Base-by-base conservation (phyloP, 805 yeast species). In the Lipomyces mesembrius region DNA sequence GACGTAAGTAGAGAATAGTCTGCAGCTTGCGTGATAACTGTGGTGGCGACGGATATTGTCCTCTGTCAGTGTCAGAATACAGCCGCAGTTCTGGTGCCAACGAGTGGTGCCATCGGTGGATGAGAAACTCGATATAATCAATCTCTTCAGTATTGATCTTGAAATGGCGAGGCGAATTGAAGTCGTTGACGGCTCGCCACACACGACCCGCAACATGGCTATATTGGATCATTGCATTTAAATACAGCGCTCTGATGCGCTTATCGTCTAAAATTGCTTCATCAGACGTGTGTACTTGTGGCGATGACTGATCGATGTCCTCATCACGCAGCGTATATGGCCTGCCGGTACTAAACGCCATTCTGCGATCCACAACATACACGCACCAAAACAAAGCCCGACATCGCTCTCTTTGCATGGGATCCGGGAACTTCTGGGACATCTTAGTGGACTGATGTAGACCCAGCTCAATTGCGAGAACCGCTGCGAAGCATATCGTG, bases 351-450 rank as follows among this genome's bases (percentile, higher is more conserved):
- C 71, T 72, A 27, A 70, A 60, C 6, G 75, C 62, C 46, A 73
- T 22, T 5, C 74, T 63, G 9, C 75, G 67, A 39, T 74, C 76
- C 60, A 72, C 61, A n/a, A 70, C 69, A 59, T 72, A 74, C 12
- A 73, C 37, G 29, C 70, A 71, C 76, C 76, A 74, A 61, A 73
- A 73, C 27, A 74, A 53, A n/a, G 60, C 54, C 9, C 73, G 61
- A 20, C 62, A 60, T 34, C 70, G 53, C 53, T 74, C 74, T 27
- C 67, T 57, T 25, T 68, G 71, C 27, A 52, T 61, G 3, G 57
- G 66, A 51, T 59, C 65, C 1, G 69, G 62, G 43, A 63, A 65
- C 35, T 43, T 53, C 54, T 46, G 57, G 35, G 65, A 66, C 58
- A 65, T 43, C 25, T 70, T 73, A 14, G 62, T 56, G 6, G 58